phyloP scores from a whole-genome alignment of 1,284 basidiomycete species.

The Rhodotorula sp. region DNA sequence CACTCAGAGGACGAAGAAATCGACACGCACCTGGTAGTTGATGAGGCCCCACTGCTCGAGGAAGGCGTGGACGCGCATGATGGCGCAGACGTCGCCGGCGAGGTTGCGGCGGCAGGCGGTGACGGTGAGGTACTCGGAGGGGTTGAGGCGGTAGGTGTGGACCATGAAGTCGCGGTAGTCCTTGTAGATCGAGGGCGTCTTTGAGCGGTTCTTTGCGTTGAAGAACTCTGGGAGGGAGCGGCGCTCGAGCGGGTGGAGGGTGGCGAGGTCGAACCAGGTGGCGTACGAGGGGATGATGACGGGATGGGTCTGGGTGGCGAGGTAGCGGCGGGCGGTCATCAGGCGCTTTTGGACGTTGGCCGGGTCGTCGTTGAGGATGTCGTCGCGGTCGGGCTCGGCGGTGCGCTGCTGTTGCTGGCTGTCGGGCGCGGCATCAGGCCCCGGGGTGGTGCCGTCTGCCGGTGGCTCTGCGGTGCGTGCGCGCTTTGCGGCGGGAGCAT shows the following conservation, averaged over 20 bases:
- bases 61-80: conserved; percentile 98
- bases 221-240: conserved; percentile 97
- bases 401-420: conserved; percentile 2
- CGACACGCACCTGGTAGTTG: conserved; percentile 81
- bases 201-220: conserved; percentile 89
- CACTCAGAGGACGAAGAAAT: too few relatives aligned
- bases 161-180: conserved; percentile 99
- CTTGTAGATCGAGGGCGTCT: conserved; percentile 97
- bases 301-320: conserved; percentile 89
- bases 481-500: conserved; percentile 2
- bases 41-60: conserved; percentile 98
- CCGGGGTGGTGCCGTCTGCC: neutral
- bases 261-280: conserved; percentile 96
- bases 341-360: conserved; percentile 26
- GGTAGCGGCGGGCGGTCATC: conserved; percentile 73
- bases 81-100: conserved; percentile 96
- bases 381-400: conserved; percentile 13
- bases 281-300: conserved; percentile 96
- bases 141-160: conserved; percentile 94
- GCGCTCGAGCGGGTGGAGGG: conserved; percentile 88
- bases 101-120: conserved; percentile 95
- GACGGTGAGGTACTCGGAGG: conserved; percentile 94
- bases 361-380: conserved; percentile 12
- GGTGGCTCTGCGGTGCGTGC: neutral
- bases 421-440: neutral